These are phyloP conservation scores for Earliella scabrosa DNA, from an alignment of 1,284 basidiomycete species.

Conservation along the genomic window DNA sequence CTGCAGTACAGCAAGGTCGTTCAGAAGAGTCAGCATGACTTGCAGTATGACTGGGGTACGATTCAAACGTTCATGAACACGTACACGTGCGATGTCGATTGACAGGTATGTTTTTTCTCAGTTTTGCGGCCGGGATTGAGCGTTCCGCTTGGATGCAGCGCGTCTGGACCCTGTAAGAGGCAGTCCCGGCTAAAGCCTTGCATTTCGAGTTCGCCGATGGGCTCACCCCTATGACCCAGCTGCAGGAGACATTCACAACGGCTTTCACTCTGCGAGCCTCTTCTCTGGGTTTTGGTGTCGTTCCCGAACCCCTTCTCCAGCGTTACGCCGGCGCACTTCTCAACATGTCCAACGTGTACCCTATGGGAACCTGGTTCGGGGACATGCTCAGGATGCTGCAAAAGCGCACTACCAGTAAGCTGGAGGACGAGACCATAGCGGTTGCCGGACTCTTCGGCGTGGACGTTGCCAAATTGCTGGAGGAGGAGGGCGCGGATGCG, in stretches of 20 bases:
- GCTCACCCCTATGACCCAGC: not conserved
- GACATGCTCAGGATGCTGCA: slow-evolving; percentile 6
- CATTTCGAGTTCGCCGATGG: slow-evolving; percentile 11
- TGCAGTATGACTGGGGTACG: too few relatives aligned
- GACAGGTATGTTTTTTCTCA: too few relatives aligned
- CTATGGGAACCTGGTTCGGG: not conserved
- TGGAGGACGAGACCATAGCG: slow-evolving; percentile 16
- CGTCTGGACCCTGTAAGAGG: slow-evolving; percentile 26
- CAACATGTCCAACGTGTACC: too few relatives aligned
- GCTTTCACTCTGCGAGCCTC: not conserved
- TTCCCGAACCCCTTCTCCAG: too few relatives aligned
- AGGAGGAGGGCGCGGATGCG: not conserved
- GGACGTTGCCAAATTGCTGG: slow-evolving; percentile 3
- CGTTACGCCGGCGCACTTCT: too few relatives aligned
- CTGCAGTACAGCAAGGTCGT: too few relatives aligned
- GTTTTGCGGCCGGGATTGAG: slow-evolving; percentile 7
- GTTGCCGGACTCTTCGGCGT: slow-evolving; percentile 11
- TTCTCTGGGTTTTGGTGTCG: not conserved
- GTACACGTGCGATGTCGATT: too few relatives aligned
- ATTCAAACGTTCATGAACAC: too few relatives aligned
- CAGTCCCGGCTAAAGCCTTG: slow-evolving; percentile 19
- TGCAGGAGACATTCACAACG: too few relatives aligned
- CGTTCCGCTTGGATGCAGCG: slow-evolving; percentile 24
- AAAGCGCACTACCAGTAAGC: slow-evolving; percentile 9
- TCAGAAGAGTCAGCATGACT: too few relatives aligned